Evolutionary conservation across 495 filamentous ascomycete genomes (phyloP), one percentile per base, ranked within the genome.

Genomic region (Schizothecium vesticola): DNA sequence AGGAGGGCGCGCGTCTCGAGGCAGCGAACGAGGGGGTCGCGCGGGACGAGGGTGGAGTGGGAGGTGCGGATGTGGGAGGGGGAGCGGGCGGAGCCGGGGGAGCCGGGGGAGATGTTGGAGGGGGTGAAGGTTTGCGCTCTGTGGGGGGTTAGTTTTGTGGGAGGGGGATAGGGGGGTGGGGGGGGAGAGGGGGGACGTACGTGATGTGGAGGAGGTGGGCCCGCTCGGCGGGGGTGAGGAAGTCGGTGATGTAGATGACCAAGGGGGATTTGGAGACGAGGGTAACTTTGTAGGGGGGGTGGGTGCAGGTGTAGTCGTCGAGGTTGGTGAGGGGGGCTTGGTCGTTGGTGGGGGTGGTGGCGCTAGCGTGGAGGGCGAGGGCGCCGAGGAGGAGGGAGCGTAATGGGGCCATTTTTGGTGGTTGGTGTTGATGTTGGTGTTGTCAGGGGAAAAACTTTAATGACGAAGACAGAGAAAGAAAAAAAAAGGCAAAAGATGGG

Each of bases 1-100:
- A 81, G 62, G 11, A 87, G 82, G 10, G 90, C 90, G 51, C 90
- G 89, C 28, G 83, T 78, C 71, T 91, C 88, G 67, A 92, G 86
- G 78, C 90, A 92, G 33, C 86, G 84, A 4, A 91, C 87, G 1
- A 85, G 80, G 55, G 79, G 72, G 75, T 90, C 86, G 74, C 86
- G 85, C 56, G 71, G 72, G 3, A 83, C 75, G 70, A 70, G 77
- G 51, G 82, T 82, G 19, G 80, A 83, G 61, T 81, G 78, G 26
- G 80, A 85, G 3, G 75, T 84, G 66, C 79, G 80, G 22, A 80
- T 67, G 64, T 77, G 76, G 16, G 77, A 62, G 8, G 76, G 67
- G 63, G 73, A 66, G 65, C 66, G 61, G 25, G 13, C 2, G 33
- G 33, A 36, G 33, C 80, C 75, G 63, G 61, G 57, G 63, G 77